Evolutionary conservation across 2,329 filamentous ascomycete genomes (phyloP).

Genomic region (Proliferodiscus dingleyae): DNA sequence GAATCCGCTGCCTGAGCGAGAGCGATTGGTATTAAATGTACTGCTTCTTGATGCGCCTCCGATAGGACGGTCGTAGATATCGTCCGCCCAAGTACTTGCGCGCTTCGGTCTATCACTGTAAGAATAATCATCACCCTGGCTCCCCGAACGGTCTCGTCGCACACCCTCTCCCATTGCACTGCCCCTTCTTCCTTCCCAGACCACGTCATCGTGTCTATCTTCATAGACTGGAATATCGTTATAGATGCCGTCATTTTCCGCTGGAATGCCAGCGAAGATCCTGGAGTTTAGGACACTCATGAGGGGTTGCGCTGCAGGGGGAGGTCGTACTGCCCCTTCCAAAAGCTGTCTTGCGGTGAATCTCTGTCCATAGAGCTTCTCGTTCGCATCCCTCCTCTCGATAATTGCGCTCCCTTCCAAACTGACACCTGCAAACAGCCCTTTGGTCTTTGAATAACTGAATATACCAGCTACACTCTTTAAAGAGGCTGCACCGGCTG

Average conservation of each 20-base stretch:
- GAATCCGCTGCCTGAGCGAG: conserved; percentile 37
- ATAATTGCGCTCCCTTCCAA: conserved; percentile 90
- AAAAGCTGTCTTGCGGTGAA: conserved; percentile 80
- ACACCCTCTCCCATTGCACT: conserved; percentile 65
- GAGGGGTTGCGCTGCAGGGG: conserved; percentile 76
- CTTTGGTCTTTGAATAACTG: conserved; percentile 97
- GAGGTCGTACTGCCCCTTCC: conserved; percentile 69
- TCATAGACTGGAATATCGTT: conserved; percentile 92
- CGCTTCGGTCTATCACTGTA: conserved; percentile 55
- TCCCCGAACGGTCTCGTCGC: conserved; percentile 44
- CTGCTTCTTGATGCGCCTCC: conserved; percentile 22
- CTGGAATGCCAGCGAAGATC: conserved; percentile 65
- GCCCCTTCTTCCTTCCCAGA: conserved; percentile 75
- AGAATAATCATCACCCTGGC: conserved; percentile 41
- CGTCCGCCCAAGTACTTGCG: conserved; percentile 69
- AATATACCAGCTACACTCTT: conserved; percentile 89
- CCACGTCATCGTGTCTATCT: conserved; percentile 72
- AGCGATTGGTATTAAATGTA: conserved; percentile 30
- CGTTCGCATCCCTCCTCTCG: conserved; percentile 92
- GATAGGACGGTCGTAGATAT: conserved; percentile 60
- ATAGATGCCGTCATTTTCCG: conserved; percentile 67
- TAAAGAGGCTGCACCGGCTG: conserved; percentile 86
- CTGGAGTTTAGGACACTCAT: conserved; percentile 81
- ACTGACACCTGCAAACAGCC: conserved; percentile 90
- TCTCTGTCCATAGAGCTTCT: conserved; percentile 85